Percentiles rank a stretch among this genome's conserved stretches.
Evolutionary conservation across 306 rosid genomes (phyloP).

Genomic region (Lathyrus aphaca): DNA sequence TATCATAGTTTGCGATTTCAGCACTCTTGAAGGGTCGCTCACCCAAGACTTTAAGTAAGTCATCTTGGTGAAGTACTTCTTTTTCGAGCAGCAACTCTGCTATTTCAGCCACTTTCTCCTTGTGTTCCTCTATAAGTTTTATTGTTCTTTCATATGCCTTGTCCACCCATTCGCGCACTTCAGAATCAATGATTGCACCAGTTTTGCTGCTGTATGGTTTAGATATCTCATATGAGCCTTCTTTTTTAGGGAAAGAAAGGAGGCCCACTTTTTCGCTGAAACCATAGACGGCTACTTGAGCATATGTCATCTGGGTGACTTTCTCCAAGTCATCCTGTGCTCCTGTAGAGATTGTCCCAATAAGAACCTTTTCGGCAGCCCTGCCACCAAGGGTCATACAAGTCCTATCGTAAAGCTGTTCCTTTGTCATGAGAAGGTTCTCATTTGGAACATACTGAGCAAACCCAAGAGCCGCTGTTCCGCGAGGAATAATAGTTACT

Average conservation of each 20-base stretch:
- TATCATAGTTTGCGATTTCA: neutral
- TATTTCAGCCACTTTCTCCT: constrained; percentile 69
- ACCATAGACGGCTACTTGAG: constrained; percentile 90
- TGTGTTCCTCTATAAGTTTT: constrained; percentile 67
- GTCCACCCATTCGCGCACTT: constrained; percentile 85
- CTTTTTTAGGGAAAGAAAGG: constrained; percentile 83
- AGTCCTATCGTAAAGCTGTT: constrained; percentile 89
- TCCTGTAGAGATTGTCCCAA: constrained; percentile 88
- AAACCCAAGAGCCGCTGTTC: constrained; percentile 70
- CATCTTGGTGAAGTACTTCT: constrained; percentile 92
- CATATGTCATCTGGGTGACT: constrained; percentile 94
- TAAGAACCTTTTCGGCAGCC: constrained; percentile 89
- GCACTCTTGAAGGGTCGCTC: constrained; percentile 64
- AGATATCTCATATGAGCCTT: constrained; percentile 59
- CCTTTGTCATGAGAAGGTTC: constrained; percentile 92
- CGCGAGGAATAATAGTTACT: constrained; percentile 63
- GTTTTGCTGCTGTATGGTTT: constrained; percentile 93
- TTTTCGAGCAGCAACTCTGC: constrained; percentile 92
- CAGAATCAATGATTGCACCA: constrained; percentile 71
- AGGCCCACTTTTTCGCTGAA: constrained; percentile 94
- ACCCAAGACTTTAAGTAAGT: constrained; percentile 65
- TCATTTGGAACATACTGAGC: constrained; percentile 92
- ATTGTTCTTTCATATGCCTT: constrained; percentile 72
- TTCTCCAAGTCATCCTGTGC: constrained; percentile 94
- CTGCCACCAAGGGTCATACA: constrained; percentile 98